A percentile compares a stretch with the other conserved stretches of the same genome.
Conservation (phyloP, 352 stramenopile species). For the Nannochloropsis limnetica region DNA sequence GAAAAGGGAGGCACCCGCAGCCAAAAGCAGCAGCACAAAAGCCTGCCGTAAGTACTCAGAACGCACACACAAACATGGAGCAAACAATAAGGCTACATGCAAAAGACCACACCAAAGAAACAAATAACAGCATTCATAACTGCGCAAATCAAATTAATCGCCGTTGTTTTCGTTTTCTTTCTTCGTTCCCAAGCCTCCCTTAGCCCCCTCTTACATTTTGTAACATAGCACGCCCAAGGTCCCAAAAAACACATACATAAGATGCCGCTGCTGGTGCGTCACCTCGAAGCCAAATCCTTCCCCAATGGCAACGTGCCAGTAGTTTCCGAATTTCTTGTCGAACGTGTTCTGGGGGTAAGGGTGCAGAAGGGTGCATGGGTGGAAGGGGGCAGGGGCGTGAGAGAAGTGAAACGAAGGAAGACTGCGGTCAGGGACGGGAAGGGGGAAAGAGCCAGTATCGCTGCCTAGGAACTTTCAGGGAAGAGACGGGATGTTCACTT, state of each 20-base stretch:
- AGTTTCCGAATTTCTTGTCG: constrained; percentile 92
- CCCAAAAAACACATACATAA: constrained; percentile 84
- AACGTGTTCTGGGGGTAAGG: constrained; percentile 81
- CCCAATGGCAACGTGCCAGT: constrained; percentile 87
- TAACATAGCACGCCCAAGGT: constrained; percentile 85
- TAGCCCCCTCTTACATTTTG: constrained; percentile 70
- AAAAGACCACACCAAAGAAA: neutral
- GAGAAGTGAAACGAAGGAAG: neutral
- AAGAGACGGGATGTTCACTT: neutral
- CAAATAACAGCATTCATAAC: neutral
- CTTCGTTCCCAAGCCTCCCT: neutral
- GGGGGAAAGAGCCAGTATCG: neutral
- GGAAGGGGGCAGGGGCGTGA: neutral
- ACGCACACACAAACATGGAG: neutral
- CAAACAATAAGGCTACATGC: neutral
- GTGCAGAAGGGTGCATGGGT: neutral
- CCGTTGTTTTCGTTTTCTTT: neutral
- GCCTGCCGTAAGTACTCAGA: neutral
- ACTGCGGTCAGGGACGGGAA: neutral
- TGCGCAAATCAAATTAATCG: too few relatives aligned
- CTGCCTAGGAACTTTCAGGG: neutral
- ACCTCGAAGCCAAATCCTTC: constrained; percentile 93
- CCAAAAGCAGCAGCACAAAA: neutral
- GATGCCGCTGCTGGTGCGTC: constrained; percentile 85
- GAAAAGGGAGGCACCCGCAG: neutral